These are phyloP conservation scores for Zea luxurians DNA, from an alignment of 176 grass and related monocot species.

Conservation along the genomic window DNA sequence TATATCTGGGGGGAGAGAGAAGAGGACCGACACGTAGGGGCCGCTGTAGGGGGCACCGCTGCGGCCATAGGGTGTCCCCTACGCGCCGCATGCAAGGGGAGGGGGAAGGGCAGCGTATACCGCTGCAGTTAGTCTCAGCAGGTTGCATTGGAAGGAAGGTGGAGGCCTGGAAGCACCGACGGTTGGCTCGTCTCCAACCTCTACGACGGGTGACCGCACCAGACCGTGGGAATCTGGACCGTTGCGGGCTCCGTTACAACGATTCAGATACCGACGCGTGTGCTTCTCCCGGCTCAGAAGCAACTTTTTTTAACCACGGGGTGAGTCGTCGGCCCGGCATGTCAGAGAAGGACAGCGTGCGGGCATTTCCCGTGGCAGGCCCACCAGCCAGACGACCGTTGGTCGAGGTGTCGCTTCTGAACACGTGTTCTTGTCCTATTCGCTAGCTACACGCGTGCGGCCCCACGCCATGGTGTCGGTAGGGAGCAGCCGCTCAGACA, in stretches of 20 bases:
- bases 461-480: conserved; percentile 15
- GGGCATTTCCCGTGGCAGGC: neutral
- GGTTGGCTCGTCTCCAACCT: neutral
- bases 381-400: conserved; percentile 42
- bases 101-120: no score
- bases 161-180: conserved; percentile 20
- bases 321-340: fast-evolving
- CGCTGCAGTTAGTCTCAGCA: no score
- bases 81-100: no score
- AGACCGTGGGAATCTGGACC: neutral
- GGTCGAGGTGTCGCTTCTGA: neutral
- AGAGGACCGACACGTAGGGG: no score
- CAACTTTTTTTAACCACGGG: no score
- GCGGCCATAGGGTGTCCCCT: no score
- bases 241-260: neutral
- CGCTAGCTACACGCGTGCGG: neutral
- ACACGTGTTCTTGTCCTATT: neutral
- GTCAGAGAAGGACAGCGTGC: neutral
- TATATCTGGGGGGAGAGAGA: no score
- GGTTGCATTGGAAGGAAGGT: no score
- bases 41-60: no score
- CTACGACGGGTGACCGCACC: neutral
- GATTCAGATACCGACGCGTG: neutral
- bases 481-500: no score
- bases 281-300: fast-evolving